Evolutionary conservation across 352 stramenopile genomes (phyloP).

Genomic region (Phytophthora crassamura): DNA sequence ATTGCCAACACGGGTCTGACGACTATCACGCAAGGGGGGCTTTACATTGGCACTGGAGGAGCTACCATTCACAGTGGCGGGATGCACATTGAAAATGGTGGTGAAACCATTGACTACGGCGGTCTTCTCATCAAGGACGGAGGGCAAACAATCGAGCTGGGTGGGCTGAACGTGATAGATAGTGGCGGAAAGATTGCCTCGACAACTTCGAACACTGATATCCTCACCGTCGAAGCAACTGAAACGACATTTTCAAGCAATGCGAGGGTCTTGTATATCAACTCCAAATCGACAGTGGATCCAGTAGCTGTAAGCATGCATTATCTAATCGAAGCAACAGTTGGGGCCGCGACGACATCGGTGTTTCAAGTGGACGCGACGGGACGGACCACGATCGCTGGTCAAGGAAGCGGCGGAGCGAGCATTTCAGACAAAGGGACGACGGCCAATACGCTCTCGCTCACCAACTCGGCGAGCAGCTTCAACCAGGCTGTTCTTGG

Average conservation of each 20-base stretch:
- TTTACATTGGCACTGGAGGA: conserved; percentile 50
- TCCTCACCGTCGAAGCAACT: conserved; percentile 34
- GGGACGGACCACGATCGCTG: conserved; percentile 17
- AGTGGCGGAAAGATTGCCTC: conserved; percentile 42
- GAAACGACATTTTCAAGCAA: conserved; percentile 29
- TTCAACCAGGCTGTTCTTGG: not conserved
- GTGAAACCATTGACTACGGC: conserved; percentile 46
- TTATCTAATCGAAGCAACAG: conserved; percentile 26
- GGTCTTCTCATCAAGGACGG: conserved; percentile 43
- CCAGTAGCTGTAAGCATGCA: conserved; percentile 19
- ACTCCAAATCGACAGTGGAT: conserved; percentile 23
- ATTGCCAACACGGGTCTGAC: conserved; percentile 56
- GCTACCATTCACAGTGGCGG: conserved; percentile 50
- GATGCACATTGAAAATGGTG: conserved; percentile 42
- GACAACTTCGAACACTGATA: conserved; percentile 3
- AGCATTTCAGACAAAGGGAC: conserved; percentile 8
- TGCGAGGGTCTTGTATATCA: conserved; percentile 25
- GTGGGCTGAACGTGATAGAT: conserved; percentile 44
- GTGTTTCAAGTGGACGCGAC: conserved; percentile 18
- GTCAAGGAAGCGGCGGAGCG: conserved; percentile 12
- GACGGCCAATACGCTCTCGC: conserved; percentile 6
- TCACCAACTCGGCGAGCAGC: conserved; percentile 2
- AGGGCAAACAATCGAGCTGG: conserved; percentile 47
- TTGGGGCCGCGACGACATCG: not conserved
- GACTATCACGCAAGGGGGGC: conserved; percentile 47